Evolutionary conservation across 2,329 filamentous ascomycete genomes (phyloP), one percentile per base, ranked within the genome.

Genomic region (Colletotrichum australisinense): DNA sequence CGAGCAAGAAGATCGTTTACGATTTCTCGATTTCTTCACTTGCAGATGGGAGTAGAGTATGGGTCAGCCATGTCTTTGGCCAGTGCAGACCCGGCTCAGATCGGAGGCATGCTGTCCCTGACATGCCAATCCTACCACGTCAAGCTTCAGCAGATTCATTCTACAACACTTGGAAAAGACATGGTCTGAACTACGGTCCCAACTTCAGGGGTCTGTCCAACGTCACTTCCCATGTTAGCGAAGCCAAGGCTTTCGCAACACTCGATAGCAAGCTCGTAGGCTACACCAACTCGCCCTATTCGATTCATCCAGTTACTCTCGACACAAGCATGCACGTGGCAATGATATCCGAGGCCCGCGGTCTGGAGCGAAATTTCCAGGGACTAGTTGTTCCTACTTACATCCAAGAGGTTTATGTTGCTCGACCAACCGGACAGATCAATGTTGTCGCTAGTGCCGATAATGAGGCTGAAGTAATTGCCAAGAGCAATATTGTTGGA

Each of bases 231-330:
- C 58, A 72, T 14, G 63, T 72, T 14, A 53, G 22, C 6, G 58
- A 67, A 16, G 2, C 49, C 6, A 62, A 9, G 4, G 71, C 71
- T 4, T 19, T 22, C n/a, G 71, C 71, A n/a, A 66, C 56, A 22
- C 42, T 73, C 7, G n/a, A 57, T 26, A 9, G 38, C 3, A 19
- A n/a, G 2, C 35, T 57, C 4, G 52, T 62, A 7, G 19, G 8
- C 1, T 46, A 60, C 16, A 42, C 19, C 7, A 24, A 52, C 4
- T 8, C 57, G 12, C 38, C 57, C 0, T 68, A 84, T 58, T 75
- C 79, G 19, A 75, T 86, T 22, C 85, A 86, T 63, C 84, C 85
- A 0, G 78, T 78, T 4, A 80, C 80, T 59, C 78, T 86, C 24
- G 84, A 86, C 67, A 74, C 77, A 12, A 78, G 76, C 59, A 63